Conservation (phyloP, 257 asterid species). For the Lavandula angustifolia region DNA sequence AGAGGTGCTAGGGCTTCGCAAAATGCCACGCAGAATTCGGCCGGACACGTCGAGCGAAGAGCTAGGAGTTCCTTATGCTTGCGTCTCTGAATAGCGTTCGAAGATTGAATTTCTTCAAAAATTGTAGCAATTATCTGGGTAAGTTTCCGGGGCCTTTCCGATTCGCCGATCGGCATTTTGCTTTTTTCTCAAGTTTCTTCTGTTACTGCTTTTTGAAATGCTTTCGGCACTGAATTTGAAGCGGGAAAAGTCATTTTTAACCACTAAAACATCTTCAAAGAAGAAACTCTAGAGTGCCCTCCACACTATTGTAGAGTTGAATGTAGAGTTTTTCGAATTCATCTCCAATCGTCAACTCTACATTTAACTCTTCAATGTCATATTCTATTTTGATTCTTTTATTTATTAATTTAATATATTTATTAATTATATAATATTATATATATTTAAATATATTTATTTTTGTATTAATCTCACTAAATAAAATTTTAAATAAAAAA, state of each 20-base stretch:
- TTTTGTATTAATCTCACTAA: too few species aligned
- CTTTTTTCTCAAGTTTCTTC: conserved; percentile 27
- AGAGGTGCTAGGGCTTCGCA: conserved; percentile 58
- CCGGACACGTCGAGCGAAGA: conserved; percentile 48
- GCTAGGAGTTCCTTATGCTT: conserved; percentile 71
- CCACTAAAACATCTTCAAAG: too few species aligned
- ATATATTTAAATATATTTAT: too few species aligned
- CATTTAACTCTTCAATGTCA: too few species aligned
- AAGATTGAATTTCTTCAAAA: conserved; percentile 62
- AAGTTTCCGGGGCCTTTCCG: conserved; percentile 34
- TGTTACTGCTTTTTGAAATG: conserved; percentile 26
- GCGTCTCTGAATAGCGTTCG: conserved; percentile 68
- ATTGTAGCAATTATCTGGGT: conserved; percentile 47
- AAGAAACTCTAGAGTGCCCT: too few species aligned
- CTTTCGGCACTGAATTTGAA: conserved; percentile 23
- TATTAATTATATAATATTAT: too few species aligned
- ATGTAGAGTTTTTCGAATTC: too few species aligned
- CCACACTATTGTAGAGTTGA: too few species aligned
- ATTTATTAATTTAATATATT: too few species aligned
- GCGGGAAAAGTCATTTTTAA: conserved; percentile 43
- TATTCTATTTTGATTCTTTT: too few species aligned
- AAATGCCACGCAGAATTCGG: conserved; percentile 54
- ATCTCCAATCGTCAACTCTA: too few species aligned
- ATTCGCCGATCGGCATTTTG: conserved; percentile 39
- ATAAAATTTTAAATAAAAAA: too few species aligned